Conservation (phyloP, 495 filamentous ascomycete genomes). For the Trichoderma asperelloides region DNA sequence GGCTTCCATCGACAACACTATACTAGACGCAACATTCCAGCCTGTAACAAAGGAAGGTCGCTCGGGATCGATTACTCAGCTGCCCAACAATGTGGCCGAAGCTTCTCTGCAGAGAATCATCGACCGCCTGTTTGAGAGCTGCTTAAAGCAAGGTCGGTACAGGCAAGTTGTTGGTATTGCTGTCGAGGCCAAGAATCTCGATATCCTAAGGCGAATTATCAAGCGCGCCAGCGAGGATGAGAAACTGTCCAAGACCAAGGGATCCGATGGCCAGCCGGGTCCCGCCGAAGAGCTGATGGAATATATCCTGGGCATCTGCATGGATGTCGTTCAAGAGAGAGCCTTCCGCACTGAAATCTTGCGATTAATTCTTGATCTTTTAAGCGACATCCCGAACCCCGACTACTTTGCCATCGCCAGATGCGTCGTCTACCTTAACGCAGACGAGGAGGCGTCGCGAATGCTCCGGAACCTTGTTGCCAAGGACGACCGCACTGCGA, state of each 20-base stretch:
- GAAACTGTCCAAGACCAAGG: slow-evolving; percentile 52
- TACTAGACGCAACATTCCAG: slow-evolving; percentile 46
- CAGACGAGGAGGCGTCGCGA: slow-evolving; percentile 82
- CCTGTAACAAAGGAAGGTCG: slow-evolving; percentile 47
- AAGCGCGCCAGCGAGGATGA: slow-evolving; percentile 71
- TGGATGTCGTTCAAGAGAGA: slow-evolving; percentile 95
- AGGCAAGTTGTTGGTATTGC: slow-evolving; percentile 98
- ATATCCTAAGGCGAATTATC: slow-evolving; percentile 81
- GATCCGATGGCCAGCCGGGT: slow-evolving; percentile 38
- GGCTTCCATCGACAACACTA: slow-evolving; percentile 52
- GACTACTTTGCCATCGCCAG: slow-evolving; percentile 98
- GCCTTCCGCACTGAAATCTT: slow-evolving; percentile 72
- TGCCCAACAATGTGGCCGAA: slow-evolving; percentile 44
- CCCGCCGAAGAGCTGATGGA: slow-evolving; percentile 91
- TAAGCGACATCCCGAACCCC: slow-evolving; percentile 79
- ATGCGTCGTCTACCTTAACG: slow-evolving; percentile 93
- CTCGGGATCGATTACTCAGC: slow-evolving; percentile 35
- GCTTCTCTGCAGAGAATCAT: slow-evolving; percentile 72
- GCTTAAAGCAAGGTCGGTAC: slow-evolving; percentile 78
- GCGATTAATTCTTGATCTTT: slow-evolving; percentile 74
- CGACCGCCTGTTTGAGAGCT: slow-evolving; percentile 82
- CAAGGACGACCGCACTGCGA: slow-evolving; percentile 65
- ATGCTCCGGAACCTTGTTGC: slow-evolving; percentile 74
- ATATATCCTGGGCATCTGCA: slow-evolving; percentile 90
- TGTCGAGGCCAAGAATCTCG: slow-evolving; percentile 87